Percentiles rank a stretch among this genome's conserved stretches.
Conservation (phyloP, 805 yeast genomes). For the Pichia membranifaciens region DNA sequence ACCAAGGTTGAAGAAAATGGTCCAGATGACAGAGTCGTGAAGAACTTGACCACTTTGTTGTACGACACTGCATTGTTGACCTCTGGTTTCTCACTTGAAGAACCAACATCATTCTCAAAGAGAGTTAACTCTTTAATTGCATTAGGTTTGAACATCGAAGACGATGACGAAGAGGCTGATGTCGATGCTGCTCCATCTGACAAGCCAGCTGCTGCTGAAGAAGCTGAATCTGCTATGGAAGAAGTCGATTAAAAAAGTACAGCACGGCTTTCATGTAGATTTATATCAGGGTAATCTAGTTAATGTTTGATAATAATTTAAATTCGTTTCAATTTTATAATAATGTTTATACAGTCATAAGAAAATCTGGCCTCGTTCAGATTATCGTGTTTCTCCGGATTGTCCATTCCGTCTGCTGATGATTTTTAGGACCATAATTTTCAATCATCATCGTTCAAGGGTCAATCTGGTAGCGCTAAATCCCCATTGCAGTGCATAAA, state of each 20-base stretch:
- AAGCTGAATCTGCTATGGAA: conserved; percentile 95
- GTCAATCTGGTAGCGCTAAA: no score
- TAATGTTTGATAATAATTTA: background rate
- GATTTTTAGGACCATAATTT: no score
- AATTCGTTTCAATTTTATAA: no score
- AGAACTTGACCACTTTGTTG: conserved; percentile 92
- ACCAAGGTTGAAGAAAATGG: conserved; percentile 96
- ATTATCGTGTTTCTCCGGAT: no score
- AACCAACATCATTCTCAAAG: conserved; percentile 94
- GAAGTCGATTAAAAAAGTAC: conserved; percentile 74
- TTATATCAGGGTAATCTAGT: background rate
- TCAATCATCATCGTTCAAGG: no score
- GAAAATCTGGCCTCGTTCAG: no score
- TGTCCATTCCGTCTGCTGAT: no score
- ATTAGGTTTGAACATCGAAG: conserved; percentile 89
- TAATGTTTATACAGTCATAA: no score
- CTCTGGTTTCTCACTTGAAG: conserved; percentile 98
- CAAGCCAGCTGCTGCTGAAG: conserved; percentile 36
- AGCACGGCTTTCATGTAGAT: no score
- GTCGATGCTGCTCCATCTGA: conserved; percentile 28
- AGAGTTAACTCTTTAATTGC: conserved; percentile 98
- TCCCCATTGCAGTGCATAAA: no score
- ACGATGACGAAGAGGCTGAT: conserved; percentile 54
- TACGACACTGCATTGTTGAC: conserved; percentile 98
- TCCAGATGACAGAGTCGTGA: conserved; percentile 96